Evolutionary conservation across 257 asterid genomes (phyloP).

Genomic region (Capsicum chinense): DNA sequence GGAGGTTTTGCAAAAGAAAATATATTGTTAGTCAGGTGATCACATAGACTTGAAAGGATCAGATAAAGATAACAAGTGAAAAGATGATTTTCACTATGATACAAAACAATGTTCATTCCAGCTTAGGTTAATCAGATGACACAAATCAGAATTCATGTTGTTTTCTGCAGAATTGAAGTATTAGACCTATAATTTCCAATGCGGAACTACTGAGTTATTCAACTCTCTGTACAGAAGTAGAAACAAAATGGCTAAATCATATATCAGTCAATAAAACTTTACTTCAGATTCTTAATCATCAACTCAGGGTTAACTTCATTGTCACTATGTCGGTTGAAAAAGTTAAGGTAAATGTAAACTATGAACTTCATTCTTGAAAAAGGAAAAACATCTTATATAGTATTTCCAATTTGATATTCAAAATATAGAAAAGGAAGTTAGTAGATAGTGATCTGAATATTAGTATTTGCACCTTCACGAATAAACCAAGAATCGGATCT

Average conservation of each 20-base stretch:
- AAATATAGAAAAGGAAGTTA: too few relatives aligned
- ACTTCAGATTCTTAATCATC: neutral
- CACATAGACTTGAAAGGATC: neutral
- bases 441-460: too few relatives aligned
- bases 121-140: neutral
- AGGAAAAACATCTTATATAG: too few relatives aligned
- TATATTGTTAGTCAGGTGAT: neutral
- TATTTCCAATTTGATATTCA: too few relatives aligned
- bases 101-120: neutral
- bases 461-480: too few relatives aligned
- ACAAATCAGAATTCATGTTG: neutral
- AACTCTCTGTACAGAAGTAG: neutral
- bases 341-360: neutral
- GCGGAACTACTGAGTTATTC: neutral
- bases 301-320: neutral
- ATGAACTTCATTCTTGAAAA: too few relatives aligned
- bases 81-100: neutral
- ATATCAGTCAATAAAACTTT: neutral
- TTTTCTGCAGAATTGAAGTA: neutral
- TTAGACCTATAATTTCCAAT: neutral
- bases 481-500: neutral
- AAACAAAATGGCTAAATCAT: neutral
- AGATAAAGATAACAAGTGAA: constrained; percentile 1
- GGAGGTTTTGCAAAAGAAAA: neutral
- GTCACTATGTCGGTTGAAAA: neutral